phyloP scores from a whole-genome alignment of 306 rosid genomes.

The Aeschynomene evenia region DNA sequence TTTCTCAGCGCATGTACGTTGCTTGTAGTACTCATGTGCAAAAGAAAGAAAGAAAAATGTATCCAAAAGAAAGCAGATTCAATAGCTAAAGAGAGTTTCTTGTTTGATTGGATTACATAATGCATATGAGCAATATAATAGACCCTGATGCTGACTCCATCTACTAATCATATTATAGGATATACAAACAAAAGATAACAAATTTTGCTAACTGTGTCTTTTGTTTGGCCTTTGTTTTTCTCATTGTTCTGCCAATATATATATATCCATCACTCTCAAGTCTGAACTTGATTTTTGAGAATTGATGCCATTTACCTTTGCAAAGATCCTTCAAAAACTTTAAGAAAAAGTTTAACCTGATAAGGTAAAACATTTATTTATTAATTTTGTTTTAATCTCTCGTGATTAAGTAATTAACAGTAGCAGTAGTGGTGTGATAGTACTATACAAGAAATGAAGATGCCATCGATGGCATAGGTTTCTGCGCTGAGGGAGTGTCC shows the following conservation, averaged over 20 bases:
- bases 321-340: neutral
- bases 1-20: slow-evolving; percentile 25
- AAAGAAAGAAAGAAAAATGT: slow-evolving; percentile 18
- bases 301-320: neutral
- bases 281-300: neutral
- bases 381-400: too few species aligned
- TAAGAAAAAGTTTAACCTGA: too few species aligned
- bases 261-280: neutral
- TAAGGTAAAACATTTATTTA: too few species aligned
- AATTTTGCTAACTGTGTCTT: neutral
- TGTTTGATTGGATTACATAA: slow-evolving; percentile 33
- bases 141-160: slow-evolving; percentile 16
- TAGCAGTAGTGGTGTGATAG: neutral
- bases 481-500: slow-evolving; percentile 7
- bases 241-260: slow-evolving; percentile 10
- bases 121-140: slow-evolving; percentile 15
- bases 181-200: neutral
- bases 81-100: slow-evolving; percentile 23
- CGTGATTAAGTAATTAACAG: too few species aligned
- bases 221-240: slow-evolving; percentile 4
- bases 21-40: slow-evolving; percentile 10
- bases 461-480: slow-evolving; percentile 25
- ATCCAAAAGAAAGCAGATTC: slow-evolving; percentile 20
- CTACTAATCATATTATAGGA: slow-evolving; percentile 1
- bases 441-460: neutral